Base-by-base conservation (phyloP, 345 rosid genomes). In the Alliaria petiolata region DNA sequence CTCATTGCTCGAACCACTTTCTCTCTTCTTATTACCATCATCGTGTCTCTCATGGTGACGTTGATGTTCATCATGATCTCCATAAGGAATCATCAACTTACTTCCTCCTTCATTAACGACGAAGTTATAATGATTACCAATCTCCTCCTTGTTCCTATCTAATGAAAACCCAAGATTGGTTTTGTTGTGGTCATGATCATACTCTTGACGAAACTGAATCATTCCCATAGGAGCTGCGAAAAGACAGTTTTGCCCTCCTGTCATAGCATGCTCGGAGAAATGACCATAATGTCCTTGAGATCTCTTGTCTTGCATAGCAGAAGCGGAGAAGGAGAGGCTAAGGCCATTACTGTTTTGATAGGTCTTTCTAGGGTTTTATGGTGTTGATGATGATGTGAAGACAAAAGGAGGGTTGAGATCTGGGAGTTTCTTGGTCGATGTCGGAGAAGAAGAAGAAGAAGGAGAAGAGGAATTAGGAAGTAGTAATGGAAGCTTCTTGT, bases 1-100 rank as follows among this genome's bases (percentile, higher is more conserved):
- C 64, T 68, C 79, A 75, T 75, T 68, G 44, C 74, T 75, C 68
- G 79, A 75, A 43, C 79, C 70, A 61, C 79, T 44, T 68, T 75
- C 74, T 62, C 79, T 75, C 74, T 69, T 75, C 64, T 53, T 75
- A n/a, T 28, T 75, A 53, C 64, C 69, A 68, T 68, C 69, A 68
- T 68, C 79, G 17, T 74, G 78, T 57, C 78, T 74, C 56, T 39
- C 42, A 33, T 64, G 42, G 8, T 56, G 51, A 20, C 46, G 66
- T 40, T 52, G 38, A 19, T 55, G 71, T 14, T 42, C 66, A 56
- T 25, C 70, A 61, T 55, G 38, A 66, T 45, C 35, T 53, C 74
- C 79, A 62, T 68, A 75, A 44, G 69, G 65, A 44, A 51, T 68
- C 51, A 75, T 61, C 58, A 53, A 44, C 69, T 61, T 58, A 47